Evolutionary conservation across 2,329 filamentous ascomycete genomes (phyloP), one percentile per base, ranked within the genome.

Genomic region (Xylaria sp.): DNA sequence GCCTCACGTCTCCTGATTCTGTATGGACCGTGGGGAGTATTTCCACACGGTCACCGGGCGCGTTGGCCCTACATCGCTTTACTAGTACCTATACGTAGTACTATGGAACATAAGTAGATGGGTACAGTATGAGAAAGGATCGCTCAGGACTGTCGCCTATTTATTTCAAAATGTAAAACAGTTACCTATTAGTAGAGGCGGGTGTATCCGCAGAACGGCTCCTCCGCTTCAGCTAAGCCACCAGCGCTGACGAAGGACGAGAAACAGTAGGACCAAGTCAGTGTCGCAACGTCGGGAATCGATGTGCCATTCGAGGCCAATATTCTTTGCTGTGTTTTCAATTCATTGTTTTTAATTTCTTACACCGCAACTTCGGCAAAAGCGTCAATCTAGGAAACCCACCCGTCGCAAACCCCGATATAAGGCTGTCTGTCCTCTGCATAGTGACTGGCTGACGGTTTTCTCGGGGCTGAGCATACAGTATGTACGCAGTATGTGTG

Each of bases 1-100:
- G 68, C 62, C 65, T 68, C 58, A 65, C 49, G 56, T 69, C 68
- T 60, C 59, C 68, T 68, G 65, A 69, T 66, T 63, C 44, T 67
- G 57, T 56, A 56, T 49, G 22, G 25, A 61, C 39, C 20, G 38
- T 50, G 31, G 44, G 38, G 54, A 25, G 42, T 51, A 38, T 47
- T 65, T 36, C 47, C 61, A 62, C 62, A 68, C 62, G 47, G 57
- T 51, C 57, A 11, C 54, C 44, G 44, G 61, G 22, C 47, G 44
- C 25, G 17, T 44, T 61, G 17, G 50, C 22, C 57, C 56, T 61
- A 27, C 29, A 39, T 15, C 45, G 51, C 44, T 33, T 15, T 6
- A 53, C 5, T 53, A n/a, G n/a, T 36, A 36, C 50, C 22, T 6
- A 25, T 53, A 53, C 6, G 1, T 13, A 29, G 45, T 53, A 31